A percentile compares a stretch with the other conserved stretches of the same genome.
phyloP scores from a whole-genome alignment of 352 stramenopile genomes.

The Phytopythium sindhum region DNA sequence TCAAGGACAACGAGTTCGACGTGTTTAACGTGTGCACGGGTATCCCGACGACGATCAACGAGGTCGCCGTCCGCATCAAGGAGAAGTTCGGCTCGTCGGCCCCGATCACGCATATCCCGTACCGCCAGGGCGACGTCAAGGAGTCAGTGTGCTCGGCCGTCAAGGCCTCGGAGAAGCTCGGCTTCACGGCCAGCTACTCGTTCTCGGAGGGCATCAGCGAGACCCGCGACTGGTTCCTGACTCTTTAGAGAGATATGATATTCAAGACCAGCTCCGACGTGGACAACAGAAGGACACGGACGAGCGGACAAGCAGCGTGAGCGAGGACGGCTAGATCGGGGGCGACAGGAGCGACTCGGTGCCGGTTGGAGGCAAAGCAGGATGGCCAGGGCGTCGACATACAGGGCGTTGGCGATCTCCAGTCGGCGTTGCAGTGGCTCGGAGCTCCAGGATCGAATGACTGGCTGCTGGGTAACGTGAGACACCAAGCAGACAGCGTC shows the following conservation, averaged over 20 bases:
- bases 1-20: constrained; percentile 64
- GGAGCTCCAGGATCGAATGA: neutral
- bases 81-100: constrained; percentile 67
- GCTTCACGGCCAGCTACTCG: constrained; percentile 66
- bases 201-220: constrained; percentile 65
- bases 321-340: neutral
- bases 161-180: constrained; percentile 66
- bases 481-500: neutral
- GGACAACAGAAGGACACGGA: neutral
- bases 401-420: neutral
- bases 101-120: constrained; percentile 61
- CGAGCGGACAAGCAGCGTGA: constrained; percentile 1
- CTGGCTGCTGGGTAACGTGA: neutral
- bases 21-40: constrained; percentile 86
- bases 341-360: neutral
- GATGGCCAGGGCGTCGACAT: neutral
- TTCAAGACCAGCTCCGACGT: neutral
- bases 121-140: constrained; percentile 75
- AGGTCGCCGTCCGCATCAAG: constrained; percentile 58
- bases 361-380: neutral
- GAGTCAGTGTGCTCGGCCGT: constrained; percentile 72
- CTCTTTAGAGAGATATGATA: constrained; percentile 12
- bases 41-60: constrained; percentile 65
- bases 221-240: constrained; percentile 78
- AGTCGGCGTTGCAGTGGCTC: too few species aligned